Evolutionary conservation across 345 rosid genomes (phyloP), one percentile per base, ranked within the genome.

Genomic region (Erodium maritimum): DNA sequence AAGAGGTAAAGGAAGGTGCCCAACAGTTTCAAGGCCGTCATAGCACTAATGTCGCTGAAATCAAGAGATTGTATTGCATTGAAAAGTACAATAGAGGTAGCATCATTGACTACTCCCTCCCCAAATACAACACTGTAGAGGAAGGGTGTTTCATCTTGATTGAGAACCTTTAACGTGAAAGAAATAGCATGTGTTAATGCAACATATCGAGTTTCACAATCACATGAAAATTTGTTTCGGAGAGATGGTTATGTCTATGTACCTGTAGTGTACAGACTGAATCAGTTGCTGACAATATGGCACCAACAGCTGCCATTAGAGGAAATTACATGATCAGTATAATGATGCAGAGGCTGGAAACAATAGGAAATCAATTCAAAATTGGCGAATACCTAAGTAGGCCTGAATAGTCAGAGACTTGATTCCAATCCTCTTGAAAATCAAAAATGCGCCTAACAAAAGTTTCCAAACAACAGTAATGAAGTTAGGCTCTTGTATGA

Each of bases 211-310:
- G 48, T 42, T 42, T 42, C 48, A 42, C 37, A 29, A 29, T 29
- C 37, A 29, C 48, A 42, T 42, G 17, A 0, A 42, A 29, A 29
- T 11, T 29, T 29, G 37, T 29, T 29, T 29, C 9, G 9, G 37
- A 29, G 9, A 29, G 37, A 29, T 29, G 37, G 37, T 29, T 29
- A 29, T 5, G 5, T 29, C 37, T 33, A 58, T 19, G 50, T 60
- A 83, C 94, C 89, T 83, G 87, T 66, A 86, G 77, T 20, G 90
- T 86, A 70, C 94, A 86, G 20, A 86, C 94, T 22, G 90, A 79
- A 67, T 86, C 90, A 11, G 94, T 86, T 18, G 90, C 94, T n/a
- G 94, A 83, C 37, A 83, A 21, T 72, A 86, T 86, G 48, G 90
- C 84, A 53, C 90, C 94, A 18, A 83, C 34, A 50, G 94, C 94